A percentile compares a stretch with the other conserved stretches of the same genome.
Evolutionary conservation across 2,329 filamentous ascomycete species (phyloP).

Genomic region (Apiospora hydei): DNA sequence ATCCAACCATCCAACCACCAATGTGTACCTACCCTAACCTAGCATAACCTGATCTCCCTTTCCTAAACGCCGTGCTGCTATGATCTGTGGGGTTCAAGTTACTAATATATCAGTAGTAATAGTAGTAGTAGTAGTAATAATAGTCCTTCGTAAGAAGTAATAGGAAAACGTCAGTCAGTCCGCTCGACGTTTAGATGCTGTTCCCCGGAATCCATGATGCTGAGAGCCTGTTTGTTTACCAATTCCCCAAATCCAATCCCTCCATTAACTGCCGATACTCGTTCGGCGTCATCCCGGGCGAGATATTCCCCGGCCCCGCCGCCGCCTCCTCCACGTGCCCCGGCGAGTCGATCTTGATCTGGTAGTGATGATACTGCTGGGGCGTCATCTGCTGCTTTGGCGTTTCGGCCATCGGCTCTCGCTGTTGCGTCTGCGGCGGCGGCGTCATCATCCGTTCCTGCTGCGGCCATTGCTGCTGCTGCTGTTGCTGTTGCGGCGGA

Average conservation of each 20-base stretch:
- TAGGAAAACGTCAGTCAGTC: not conserved
- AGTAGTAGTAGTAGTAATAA: not conserved
- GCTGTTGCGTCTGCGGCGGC: not conserved
- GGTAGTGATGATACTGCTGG: not conserved
- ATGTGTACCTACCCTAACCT: not conserved
- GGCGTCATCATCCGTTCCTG: not conserved
- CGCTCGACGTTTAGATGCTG: not conserved
- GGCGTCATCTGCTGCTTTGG: too few relatives aligned
- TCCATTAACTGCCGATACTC: constrained; percentile 4
- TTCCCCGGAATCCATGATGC: not conserved
- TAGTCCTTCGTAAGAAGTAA: not conserved
- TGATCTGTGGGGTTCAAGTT: not conserved
- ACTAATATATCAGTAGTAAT: not conserved
- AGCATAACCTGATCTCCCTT: not conserved
- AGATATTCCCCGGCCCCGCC: not conserved
- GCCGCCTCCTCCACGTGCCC: not conserved
- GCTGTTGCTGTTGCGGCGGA: not conserved
- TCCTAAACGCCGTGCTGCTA: not conserved
- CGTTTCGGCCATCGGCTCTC: not conserved
- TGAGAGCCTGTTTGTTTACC: not conserved
- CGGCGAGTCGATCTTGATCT: constrained; percentile 1
- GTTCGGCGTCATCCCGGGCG: not conserved
- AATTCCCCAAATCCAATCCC: not conserved
- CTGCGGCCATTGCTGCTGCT: not conserved
- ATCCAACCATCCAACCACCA: not conserved